A percentile compares a stretch with the other conserved stretches of the same genome.
Conservation (phyloP, 2,329 filamentous ascomycete genomes). For the Amauroascus niger region DNA sequence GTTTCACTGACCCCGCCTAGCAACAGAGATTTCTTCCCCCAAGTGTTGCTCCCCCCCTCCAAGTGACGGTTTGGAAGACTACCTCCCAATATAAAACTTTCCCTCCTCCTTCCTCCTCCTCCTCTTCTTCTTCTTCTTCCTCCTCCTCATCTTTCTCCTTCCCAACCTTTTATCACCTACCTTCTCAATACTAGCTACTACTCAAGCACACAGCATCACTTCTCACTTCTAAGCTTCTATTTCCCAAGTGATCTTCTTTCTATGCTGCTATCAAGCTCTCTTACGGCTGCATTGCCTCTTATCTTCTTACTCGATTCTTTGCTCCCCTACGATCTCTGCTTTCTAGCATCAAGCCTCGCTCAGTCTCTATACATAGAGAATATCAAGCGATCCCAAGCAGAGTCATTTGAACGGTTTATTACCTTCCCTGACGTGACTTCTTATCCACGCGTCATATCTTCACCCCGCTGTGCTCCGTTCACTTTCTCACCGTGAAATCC, state of each 20-base stretch:
- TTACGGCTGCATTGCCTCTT: neutral
- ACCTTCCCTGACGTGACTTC: too few relatives aligned
- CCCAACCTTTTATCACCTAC: too few relatives aligned
- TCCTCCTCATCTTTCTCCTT: too few relatives aligned
- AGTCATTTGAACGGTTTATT: too few relatives aligned
- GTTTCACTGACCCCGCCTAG: neutral
- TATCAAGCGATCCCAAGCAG: too few relatives aligned
- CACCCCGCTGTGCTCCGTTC: too few relatives aligned
- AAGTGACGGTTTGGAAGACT: neutral
- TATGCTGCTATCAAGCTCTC: neutral
- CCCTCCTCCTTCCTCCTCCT: neutral
- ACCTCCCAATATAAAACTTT: conserved; percentile 12
- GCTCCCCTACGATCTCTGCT: neutral
- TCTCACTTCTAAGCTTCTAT: too few relatives aligned
- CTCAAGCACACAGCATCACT: too few relatives aligned
- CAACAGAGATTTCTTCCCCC: neutral
- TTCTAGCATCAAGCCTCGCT: neutral
- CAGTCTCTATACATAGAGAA: neutral
- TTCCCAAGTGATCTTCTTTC: neutral
- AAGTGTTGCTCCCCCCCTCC: neutral
- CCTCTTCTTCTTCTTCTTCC: neutral
- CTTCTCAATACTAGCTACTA: too few relatives aligned
- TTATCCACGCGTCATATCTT: too few relatives aligned
- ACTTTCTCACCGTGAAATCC: too few relatives aligned
- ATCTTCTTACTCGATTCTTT: neutral